phyloP scores from a whole-genome alignment of 2,329 filamentous ascomycete species.

The Phaeophleospora eucalypticola region DNA sequence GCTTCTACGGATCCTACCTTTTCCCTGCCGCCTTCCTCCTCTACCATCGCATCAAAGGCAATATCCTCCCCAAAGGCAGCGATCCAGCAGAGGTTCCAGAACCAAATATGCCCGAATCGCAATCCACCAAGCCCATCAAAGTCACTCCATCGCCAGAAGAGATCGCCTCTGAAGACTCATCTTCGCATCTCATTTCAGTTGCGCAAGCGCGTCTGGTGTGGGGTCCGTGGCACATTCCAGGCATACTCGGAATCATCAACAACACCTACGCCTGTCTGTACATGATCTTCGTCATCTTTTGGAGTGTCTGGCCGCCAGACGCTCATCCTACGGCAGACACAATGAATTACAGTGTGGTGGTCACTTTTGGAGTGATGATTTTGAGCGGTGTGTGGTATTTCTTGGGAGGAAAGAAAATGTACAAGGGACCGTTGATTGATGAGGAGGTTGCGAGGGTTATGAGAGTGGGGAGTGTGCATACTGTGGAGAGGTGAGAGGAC shows the following conservation, averaged over 20 bases:
- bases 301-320: slow-evolving; percentile 49
- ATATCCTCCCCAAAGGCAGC: slow-evolving; percentile 38
- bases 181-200: slow-evolving; percentile 7
- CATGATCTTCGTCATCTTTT: slow-evolving; percentile 54
- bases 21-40: slow-evolving; percentile 40
- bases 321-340: slow-evolving; percentile 32
- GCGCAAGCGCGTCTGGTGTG: slow-evolving; percentile 40
- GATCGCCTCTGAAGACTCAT: background rate
- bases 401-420: slow-evolving; percentile 34
- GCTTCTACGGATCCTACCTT: slow-evolving; percentile 44
- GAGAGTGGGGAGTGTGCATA: slow-evolving; percentile 24
- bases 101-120: background rate
- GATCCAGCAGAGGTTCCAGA: slow-evolving; percentile 16
- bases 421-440: slow-evolving; percentile 38
- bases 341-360: slow-evolving; percentile 44
- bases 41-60: slow-evolving; percentile 38
- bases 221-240: slow-evolving; percentile 55
- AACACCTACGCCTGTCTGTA: slow-evolving; percentile 54
- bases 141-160: background rate
- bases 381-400: slow-evolving; percentile 37
- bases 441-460: slow-evolving; percentile 31
- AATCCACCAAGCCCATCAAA: background rate
- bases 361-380: slow-evolving; percentile 38
- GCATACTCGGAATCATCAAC: slow-evolving; percentile 50
- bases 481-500: too few relatives aligned